Percentiles rank a stretch among this genome's conserved stretches.
phyloP scores from a whole-genome alignment of 306 rosid genomes.

The Malus orientalis region DNA sequence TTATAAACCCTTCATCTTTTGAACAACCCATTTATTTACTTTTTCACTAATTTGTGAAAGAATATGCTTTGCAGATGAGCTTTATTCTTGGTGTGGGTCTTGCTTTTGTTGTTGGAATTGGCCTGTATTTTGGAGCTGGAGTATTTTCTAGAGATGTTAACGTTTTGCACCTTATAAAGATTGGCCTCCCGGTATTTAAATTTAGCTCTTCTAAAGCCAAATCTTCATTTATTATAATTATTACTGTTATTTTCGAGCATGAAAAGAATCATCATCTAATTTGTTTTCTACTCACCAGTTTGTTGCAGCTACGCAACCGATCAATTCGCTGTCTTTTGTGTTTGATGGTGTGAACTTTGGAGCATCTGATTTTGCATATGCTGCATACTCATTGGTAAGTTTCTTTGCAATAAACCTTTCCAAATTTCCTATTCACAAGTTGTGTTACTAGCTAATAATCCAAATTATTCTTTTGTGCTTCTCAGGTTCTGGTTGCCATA shows the following conservation, averaged over 20 bases:
- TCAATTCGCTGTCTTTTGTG: conserved; percentile 80
- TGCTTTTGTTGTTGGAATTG: conserved; percentile 59
- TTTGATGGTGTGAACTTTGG: conserved; percentile 95
- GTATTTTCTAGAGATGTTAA: conserved; percentile 51
- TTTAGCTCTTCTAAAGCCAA: neutral
- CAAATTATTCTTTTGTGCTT: neutral
- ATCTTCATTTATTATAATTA: neutral
- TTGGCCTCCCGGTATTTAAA: conserved; percentile 62
- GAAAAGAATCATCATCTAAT: neutral
- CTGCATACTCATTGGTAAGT: conserved; percentile 75
- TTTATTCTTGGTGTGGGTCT: conserved; percentile 76
- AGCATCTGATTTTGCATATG: conserved; percentile 90
- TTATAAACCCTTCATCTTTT: neutral
- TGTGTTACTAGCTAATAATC: neutral
- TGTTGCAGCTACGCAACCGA: conserved; percentile 93
- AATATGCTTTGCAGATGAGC: conserved; percentile 48
- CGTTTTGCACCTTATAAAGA: conserved; percentile 66
- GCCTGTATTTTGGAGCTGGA: conserved; percentile 75
- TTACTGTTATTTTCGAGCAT: neutral
- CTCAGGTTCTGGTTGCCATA: conserved; percentile 65
- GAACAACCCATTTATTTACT: neutral
- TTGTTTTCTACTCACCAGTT: conserved; percentile 40
- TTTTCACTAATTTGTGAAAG: neutral
- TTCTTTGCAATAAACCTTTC: neutral
- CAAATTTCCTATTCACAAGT: neutral